Base-by-base conservation (phyloP, 306 rosid genomes). In the Dryas octopetala region DNA sequence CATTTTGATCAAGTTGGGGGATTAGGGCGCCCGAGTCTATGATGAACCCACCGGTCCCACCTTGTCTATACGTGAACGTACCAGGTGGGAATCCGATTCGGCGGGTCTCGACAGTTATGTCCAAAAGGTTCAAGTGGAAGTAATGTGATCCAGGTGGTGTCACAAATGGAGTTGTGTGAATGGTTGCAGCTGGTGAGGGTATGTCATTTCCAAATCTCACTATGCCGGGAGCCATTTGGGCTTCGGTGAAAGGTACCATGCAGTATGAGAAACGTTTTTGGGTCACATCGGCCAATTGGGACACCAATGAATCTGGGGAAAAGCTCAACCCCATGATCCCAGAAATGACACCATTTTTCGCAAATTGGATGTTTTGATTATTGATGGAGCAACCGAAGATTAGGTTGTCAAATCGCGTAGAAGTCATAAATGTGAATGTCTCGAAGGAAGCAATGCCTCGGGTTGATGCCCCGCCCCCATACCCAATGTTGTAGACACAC, bases 371-470 rank as follows among this genome's bases (percentile, higher is more conserved):
- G 32, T 67, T 45, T 7, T 2, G 0, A 14, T 28, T 69, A 17
- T 44, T 11, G 2, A 61, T 68, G 1, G 80, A 51, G 75, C 80
- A 80, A 8, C 83, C 76, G 10, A 69, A 80, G 58, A 68, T n/a
- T 9, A 80, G 17, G 6, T 26, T 10, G 9, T 47, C 9, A 0
- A 69, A 9, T 14, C 40, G 12, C 4, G 1, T 23, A 16, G 28
- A 3, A 41, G 40, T 5, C 0, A 46, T 19, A 6, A 80, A 80
- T 11, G 72, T 54, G 45, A 80, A 74, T 10, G 54, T 80, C 38
- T 79, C 75, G 0, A 12, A 9, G 1, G 79, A 61, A 11, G 57
- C 52, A 5, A 59, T 13, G 44, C 79, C 79, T 28, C 38, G 3
- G 19, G 75, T 74, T 14, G 16, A 40, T 7, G 23, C 68, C 1